These are phyloP conservation scores for Ceratobasidium sp. DNA, from an alignment of 1,284 basidiomycete species.

Conservation along the genomic window DNA sequence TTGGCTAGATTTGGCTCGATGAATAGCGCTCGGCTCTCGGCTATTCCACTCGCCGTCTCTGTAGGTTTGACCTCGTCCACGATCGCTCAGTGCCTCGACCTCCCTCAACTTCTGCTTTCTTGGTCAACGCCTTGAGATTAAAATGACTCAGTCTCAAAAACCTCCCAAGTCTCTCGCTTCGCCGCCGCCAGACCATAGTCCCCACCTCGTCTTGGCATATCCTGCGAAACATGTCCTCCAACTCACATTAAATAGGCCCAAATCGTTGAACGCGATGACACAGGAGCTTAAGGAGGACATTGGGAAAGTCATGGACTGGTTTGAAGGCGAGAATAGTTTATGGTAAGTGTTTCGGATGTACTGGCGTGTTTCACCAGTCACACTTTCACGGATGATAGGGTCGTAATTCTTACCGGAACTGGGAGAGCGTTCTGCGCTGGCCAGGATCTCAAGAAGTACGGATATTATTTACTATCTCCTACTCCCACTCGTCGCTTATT, in stretches of 20 bases:
- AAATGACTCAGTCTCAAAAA: conserved; percentile 28
- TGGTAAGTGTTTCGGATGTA: conserved; percentile 65
- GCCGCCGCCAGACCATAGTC: conserved; percentile 44
- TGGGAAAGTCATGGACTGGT: conserved; percentile 75
- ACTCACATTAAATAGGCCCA: conserved; percentile 81
- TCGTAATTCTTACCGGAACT: conserved; percentile 80
- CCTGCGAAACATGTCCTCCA: conserved; percentile 77
- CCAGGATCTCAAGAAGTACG: conserved; percentile 80
- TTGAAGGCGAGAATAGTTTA: conserved; percentile 76
- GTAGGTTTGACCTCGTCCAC: background rate
- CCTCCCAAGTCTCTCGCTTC: conserved; percentile 4
- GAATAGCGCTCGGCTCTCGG: conserved; percentile 2
- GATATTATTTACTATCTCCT: conserved; percentile 44
- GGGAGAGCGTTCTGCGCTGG: conserved; percentile 86
- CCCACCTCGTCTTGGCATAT: conserved; percentile 70
- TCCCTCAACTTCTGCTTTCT: background rate
- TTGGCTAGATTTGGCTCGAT: background rate
- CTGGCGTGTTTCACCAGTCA: background rate
- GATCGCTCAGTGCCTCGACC: no score
- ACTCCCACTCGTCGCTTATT: conserved; percentile 32
- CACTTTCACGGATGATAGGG: conserved; percentile 63
- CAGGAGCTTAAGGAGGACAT: conserved; percentile 72
- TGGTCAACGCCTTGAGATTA: background rate
- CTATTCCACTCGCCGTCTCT: background rate
- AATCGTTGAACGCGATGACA: conserved; percentile 54